Base-by-base conservation (phyloP, 2,329 filamentous ascomycete species). In the Intubia oerlemansii region DNA sequence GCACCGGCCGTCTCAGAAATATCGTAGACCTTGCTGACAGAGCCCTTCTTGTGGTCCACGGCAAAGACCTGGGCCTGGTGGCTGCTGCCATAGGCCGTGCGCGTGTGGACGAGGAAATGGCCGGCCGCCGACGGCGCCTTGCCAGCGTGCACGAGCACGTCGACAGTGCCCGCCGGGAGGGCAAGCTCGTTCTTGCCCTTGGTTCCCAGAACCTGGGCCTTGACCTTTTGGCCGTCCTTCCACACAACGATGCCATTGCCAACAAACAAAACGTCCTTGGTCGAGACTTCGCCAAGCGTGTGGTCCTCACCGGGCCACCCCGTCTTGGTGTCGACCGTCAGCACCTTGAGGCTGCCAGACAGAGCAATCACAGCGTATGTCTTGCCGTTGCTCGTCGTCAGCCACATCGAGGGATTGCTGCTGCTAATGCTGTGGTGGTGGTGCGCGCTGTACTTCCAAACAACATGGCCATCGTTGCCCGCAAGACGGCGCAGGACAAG, bases 81-180 rank as follows among this genome's bases (percentile, higher is more conserved):
- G 21, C 69, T 69, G 3, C 56, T 56, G n/a, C n/a, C n/a, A n/a
- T n/a, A n/a, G 20, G 57, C 57, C 1, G 79, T 79, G 40, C 72
- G 62, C 40, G 69, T 81, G 40, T 92, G 78, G 5, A 92, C 76
- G 18, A 93, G 55, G 53, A 93, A 90, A 52, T 91, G 81, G 21
- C 70, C 59, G 4, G 78, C 74, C 31, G 4, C 50, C 47, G 11
- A 54, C 46, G 4, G 62, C 42, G 13, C 54, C 46, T 16, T 71
- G 49, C 12, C 56, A 41, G 25, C 30, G 11, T 34, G 34, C 4
- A 38, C 33, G 7, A 24, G 13, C 14, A 37, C 33, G 3, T 26
- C 19, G 8, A 18, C 23, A 2, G 36, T 33, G 25, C 20, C 32
- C 2, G 17, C 25, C 11, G 36, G 35, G 35, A 39, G 32, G 2